phyloP scores from a whole-genome alignment of 441 rosid genomes.

The Gossypium trilobum region DNA sequence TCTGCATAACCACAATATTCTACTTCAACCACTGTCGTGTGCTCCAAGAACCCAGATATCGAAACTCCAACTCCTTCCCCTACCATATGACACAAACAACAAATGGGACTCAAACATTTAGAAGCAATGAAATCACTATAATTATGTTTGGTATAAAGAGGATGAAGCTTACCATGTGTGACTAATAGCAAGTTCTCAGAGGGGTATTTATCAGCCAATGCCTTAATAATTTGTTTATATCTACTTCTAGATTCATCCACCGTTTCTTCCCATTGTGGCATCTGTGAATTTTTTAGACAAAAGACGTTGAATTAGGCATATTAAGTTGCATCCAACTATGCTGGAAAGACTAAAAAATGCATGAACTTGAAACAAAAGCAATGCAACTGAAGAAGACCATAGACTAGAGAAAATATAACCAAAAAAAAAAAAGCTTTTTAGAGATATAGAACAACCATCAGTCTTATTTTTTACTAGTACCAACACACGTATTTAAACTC shows the following conservation, averaged over 20 bases:
- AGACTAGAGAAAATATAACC: no score
- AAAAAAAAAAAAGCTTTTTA: no score
- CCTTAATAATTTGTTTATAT: conserved; percentile 44
- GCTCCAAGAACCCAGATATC: conserved; percentile 44
- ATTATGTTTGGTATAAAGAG: not conserved
- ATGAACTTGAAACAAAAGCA: no score
- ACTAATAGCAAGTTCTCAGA: conserved; percentile 75
- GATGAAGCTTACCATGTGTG: conserved; percentile 59
- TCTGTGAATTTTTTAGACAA: conserved; percentile 28
- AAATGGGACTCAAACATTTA: not conserved
- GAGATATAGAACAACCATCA: no score
- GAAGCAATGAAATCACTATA: not conserved
- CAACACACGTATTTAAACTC: no score
- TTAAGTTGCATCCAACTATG: no score
- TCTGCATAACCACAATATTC: conserved; percentile 59
- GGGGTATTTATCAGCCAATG: conserved; percentile 76
- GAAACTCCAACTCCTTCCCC: conserved; percentile 81
- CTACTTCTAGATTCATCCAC: conserved; percentile 42
- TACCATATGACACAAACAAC: conserved; percentile 22
- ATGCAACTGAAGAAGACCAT: no score
- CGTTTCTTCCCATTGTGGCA: conserved; percentile 76
- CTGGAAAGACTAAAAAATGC: no score
- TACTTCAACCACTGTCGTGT: conserved; percentile 37
- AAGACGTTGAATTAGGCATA: not conserved
- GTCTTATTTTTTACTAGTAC: no score